Evolutionary conservation across 495 filamentous ascomycete genomes (phyloP).

Genomic region (Penicillium fimorum): DNA sequence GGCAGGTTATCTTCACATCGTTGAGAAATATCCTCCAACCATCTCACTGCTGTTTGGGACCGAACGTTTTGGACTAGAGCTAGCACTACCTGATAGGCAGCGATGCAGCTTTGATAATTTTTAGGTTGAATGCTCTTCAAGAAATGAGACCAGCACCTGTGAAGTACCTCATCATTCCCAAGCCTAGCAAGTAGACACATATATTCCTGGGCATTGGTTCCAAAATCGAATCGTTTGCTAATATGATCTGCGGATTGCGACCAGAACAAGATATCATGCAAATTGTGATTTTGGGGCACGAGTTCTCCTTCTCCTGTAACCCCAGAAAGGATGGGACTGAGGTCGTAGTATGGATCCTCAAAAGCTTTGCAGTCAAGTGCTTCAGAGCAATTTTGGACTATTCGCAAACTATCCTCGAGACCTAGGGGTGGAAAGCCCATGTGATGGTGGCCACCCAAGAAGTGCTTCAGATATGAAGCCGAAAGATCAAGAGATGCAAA

Average conservation of each 20-base stretch:
- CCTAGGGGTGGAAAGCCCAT: conserved; percentile 5
- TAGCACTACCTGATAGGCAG: conserved; percentile 28
- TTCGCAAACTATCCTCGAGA: conserved; percentile 2
- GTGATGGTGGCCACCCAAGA: conserved; percentile 20
- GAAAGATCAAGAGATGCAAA: conserved; percentile 33
- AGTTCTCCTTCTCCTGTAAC: conserved; percentile 28
- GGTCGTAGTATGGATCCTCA: conserved; percentile 25
- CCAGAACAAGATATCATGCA: conserved; percentile 30
- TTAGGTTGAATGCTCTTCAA: conserved; percentile 8
- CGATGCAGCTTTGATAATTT: conserved; percentile 8
- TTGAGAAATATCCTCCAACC: conserved; percentile 30
- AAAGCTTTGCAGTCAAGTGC: conserved; percentile 25
- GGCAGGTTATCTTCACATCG: conserved; percentile 25
- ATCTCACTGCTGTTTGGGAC: conserved; percentile 21
- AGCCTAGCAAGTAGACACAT: conserved; percentile 28
- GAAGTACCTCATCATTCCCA: conserved; percentile 12
- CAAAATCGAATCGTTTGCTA: neutral
- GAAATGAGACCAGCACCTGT: conserved; percentile 24
- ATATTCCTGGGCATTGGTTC: conserved; percentile 9
- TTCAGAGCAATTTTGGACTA: conserved; percentile 24
- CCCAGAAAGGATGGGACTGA: conserved; percentile 20
- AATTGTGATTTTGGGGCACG: neutral
- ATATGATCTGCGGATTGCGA: neutral
- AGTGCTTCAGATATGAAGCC: conserved; percentile 24
- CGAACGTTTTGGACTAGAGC: conserved; percentile 19